Base-by-base conservation (phyloP, 495 filamentous ascomycete genomes). In the Aspergillus egyptiacus region DNA sequence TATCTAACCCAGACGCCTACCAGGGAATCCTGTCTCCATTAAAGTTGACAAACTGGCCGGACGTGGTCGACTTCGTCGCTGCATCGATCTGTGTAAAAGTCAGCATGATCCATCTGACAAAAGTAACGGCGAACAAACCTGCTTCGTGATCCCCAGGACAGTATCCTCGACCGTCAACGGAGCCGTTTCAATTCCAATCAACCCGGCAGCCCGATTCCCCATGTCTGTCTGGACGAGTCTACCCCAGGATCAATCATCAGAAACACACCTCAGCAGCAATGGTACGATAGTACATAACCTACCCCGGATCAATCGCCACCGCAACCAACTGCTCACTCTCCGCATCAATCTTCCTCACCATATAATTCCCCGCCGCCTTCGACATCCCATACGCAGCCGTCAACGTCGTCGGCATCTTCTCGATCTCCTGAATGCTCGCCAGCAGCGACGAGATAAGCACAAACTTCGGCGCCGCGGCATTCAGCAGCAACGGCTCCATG, bases 251-350 rank as follows among this genome's bases (percentile, higher is more conserved):
- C 10, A 20, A n/a, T n/a, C n/a, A n/a, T n/a, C n/a, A n/a, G n/a
- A n/a, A n/a, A n/a, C n/a, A n/a, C n/a, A n/a, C n/a, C n/a, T n/a
- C n/a, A n/a, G n/a, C n/a, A n/a, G n/a, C n/a, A n/a, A n/a, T n/a
- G n/a, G n/a, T n/a, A n/a, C n/a, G n/a, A n/a, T n/a, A n/a, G n/a
- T n/a, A n/a, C n/a, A n/a, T 3, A 27, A 52, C 50, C 32, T 56
- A 71, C 62, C 71, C 72, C 9, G 72, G 72, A 56, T 65, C 53
- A 13, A 69, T 45, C 1, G 50, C 27, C 14, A 71, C 63, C 37
- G 64, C 44, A 2, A 62, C 57, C 19, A 75, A 43, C 13, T 59
- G 32, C 39, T 46, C 23, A 53, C 69, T 58, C 56, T 68, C 64
- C n/a, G 50, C 44, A 56, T 74, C 59, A 33, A 72, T 66, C 46